Base-by-base conservation (phyloP, 2,329 filamentous ascomycete species). In the Fusarium sp. region DNA sequence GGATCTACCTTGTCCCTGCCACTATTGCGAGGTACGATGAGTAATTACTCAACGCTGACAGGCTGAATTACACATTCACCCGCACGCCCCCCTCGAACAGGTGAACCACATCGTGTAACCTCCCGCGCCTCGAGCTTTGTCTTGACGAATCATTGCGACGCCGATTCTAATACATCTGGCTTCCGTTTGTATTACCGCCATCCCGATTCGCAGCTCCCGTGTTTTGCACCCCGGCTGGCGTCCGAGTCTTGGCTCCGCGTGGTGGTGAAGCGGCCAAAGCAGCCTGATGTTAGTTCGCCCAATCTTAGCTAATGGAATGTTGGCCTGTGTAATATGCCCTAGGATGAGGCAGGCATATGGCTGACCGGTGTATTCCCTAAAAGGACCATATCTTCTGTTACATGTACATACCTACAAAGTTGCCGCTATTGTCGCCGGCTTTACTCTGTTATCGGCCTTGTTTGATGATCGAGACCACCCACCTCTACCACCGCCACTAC, bases 31-130 rank as follows among this genome's bases (percentile, higher is more conserved):
- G 45, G 56, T 33, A 46, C 66, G 77, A 78, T 79, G 77, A 79
- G 76, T 79, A 79, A 79, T 79, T 76, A 51, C 73, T 72, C 51
- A 44, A 71, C 72, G 75, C 73, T 79, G 71, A 79, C 72, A 79
- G 78, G 78, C 69, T 74, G 58, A 42, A 56, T 65, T 68, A 71
- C 69, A 56, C 33, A 60, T 58, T 58, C 56, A 66, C 56, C 43
- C 54, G 58, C 73, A 73, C 73, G 56, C 69, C 63, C 71, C 60
- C 69, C 53, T 70, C 54, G 43, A 64, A 61, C 49, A 73, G 58
- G 55, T 66, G 52, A 74, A 68, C 55, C 53, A 43, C 63, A 53
- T 68, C 52, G 63, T 66, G 55, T 61, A 63, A 67, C 68, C 66
- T 60, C 55, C 43, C 58, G 60, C 63, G 49, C 50, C 55, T 53